phyloP scores from a whole-genome alignment of 2,329 filamentous ascomycete species.

The Aspergillus oerlinghausenensis region DNA sequence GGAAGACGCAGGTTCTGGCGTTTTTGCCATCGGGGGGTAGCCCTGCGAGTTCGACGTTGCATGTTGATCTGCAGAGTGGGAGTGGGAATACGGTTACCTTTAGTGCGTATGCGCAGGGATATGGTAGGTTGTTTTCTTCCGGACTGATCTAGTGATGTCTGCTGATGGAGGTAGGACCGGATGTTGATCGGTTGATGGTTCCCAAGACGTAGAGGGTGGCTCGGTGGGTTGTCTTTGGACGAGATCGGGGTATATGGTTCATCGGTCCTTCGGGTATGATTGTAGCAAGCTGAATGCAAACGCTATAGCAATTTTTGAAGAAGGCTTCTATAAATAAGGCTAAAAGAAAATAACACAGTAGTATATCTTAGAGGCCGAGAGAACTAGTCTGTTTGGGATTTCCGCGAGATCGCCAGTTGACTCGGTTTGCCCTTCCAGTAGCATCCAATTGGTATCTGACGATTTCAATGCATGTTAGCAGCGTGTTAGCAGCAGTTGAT shows the following conservation, averaged over 20 bases:
- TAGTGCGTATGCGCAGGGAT: neutral
- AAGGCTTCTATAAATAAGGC: neutral
- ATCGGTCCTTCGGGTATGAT: neutral
- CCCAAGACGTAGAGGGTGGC: neutral
- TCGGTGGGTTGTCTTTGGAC: neutral
- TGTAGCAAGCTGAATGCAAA: neutral
- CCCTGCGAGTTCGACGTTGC: neutral
- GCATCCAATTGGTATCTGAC: too few species aligned
- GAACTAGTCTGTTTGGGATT: slow-evolving; percentile 4
- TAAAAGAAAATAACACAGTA: neutral
- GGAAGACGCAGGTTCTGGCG: slow-evolving; percentile 46
- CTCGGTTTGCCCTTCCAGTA: neutral
- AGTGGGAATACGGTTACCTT: neutral
- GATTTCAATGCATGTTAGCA: too few species aligned
- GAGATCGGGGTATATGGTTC: neutral
- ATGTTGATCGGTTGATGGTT: neutral
- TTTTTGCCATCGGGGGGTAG: slow-evolving; percentile 47
- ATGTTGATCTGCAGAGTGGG: neutral
- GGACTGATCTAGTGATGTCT: neutral
- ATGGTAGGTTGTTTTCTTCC: neutral
- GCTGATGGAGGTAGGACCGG: neutral
- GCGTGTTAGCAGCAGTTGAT: too few species aligned
- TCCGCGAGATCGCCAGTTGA: neutral
- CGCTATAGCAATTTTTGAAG: too few species aligned
- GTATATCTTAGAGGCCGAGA: neutral